phyloP scores from a whole-genome alignment of 495 filamentous ascomycete species.

The Aspergillus sclerotiicarbonarius region DNA sequence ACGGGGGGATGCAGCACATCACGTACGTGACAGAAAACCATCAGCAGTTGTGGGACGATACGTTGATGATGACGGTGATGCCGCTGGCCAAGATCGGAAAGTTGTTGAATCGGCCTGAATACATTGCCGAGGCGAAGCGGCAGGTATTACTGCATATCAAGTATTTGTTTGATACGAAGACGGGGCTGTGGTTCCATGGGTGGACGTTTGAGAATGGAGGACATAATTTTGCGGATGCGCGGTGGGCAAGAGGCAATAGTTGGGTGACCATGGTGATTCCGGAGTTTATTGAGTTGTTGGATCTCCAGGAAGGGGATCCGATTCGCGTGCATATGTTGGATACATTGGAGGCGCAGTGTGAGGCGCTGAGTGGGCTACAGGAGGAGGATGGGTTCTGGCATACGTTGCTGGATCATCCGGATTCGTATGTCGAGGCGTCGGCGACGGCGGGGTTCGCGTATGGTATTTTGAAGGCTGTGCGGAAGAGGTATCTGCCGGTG shows the following conservation, averaged over 20 bases:
- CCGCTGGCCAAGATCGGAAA: conserved; percentile 73
- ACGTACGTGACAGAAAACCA: conserved; percentile 64
- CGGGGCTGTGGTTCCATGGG: conserved; percentile 70
- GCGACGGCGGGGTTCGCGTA: conserved; percentile 76
- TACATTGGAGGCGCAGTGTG: conserved; percentile 61
- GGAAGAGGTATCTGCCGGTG: conserved; percentile 62
- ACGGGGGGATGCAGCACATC: conserved; percentile 72
- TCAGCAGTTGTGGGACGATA: conserved; percentile 75
- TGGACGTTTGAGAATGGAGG: conserved; percentile 67
- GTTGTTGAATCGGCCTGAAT: conserved; percentile 59
- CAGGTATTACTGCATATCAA: conserved; percentile 72
- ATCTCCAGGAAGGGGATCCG: conserved; percentile 53
- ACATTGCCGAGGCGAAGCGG: conserved; percentile 69
- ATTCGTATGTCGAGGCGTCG: conserved; percentile 66
- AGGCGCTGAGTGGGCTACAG: conserved; percentile 57
- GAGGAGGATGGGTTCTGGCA: conserved; percentile 59
- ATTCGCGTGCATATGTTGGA: conserved; percentile 59
- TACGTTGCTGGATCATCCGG: conserved; percentile 62
- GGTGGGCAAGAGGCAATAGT: conserved; percentile 66
- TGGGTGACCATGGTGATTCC: conserved; percentile 76
- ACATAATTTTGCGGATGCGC: conserved; percentile 67
- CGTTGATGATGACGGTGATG: conserved; percentile 78
- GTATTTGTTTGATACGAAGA: conserved; percentile 65
- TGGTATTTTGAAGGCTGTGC: conserved; percentile 66
- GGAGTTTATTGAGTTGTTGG: conserved; percentile 67